Evolutionary conservation across 1,284 basidiomycete genomes (phyloP), one percentile per base, ranked within the genome.

Genomic region (Butyriboletus appendiculatus): DNA sequence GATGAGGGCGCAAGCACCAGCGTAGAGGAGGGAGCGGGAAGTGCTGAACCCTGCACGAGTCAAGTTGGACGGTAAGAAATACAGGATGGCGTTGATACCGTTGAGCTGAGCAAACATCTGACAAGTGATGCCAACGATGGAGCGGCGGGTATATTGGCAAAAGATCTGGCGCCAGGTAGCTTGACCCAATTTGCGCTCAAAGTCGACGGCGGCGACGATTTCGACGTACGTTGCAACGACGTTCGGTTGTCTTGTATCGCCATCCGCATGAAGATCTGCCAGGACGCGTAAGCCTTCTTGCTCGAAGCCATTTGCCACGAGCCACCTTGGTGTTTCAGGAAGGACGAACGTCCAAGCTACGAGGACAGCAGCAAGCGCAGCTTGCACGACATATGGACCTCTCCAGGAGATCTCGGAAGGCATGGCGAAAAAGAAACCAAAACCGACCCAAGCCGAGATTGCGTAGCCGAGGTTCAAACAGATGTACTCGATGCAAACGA

Each of bases 61-160:
- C 53, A 82, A 72, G 55, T 79, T 80, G 50, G 76, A 75, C 1
- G 80, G 80, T 8, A 82, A 69, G 63, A 80, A 85, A 61, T 83
- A 84, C 10, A 84, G 66, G 52, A 84, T 76, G 16, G 78, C 79
- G 60, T 81, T 83, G 68, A 82, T 81, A 26, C 82, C 81, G 58
- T 82, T 81, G 62, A 79, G 76, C 56, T 82, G 81, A 2, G 79
- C 78, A 54, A 82, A 81, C 62, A 81, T 72, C 59, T 82, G 79
- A 54, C 76, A 80, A 5, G 80, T 80, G 53, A 81, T 73, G 12
- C 77, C 80, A 14, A 82, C 74, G 52, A 75, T 54, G 18, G 73
- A 65, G 24, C 80, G 77, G 15, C 73, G 72, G 8, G 74, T 75
- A 57, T 81, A 82, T 53, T 76, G 73, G 45, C 59, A 67, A 68